Evolutionary conservation across 2,329 filamentous ascomycete species (phyloP), one percentile per base, ranked within the genome.

Genomic region (Fusarium dimerum): DNA sequence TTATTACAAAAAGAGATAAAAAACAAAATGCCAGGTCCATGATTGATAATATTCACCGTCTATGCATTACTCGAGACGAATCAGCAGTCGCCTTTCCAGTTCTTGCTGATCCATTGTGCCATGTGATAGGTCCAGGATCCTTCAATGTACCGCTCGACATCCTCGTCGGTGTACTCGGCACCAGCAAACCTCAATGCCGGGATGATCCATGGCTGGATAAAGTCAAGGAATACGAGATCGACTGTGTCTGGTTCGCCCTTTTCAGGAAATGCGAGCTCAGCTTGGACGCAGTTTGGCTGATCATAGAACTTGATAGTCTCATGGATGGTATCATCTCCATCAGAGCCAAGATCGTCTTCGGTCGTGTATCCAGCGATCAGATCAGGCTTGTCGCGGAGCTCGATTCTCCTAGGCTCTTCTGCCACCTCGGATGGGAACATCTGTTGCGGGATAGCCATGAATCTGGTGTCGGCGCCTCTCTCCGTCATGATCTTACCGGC

Each of bases 251-350:
- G 89, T 15, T 82, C 76, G 6, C 68, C 78, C 6, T 70, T 73
- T 10, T 72, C 63, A 2, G 86, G 80, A 62, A 95, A 89, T 2
- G 72, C 77, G 60, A 88, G 80, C 52, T 83, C 73, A 1, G 87
- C 77, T 68, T 93, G 88, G 51, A 99, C 83, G 68, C 86, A 90
- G 70, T 97, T 97, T 7, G 94, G 93, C 6, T 93, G 83, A 2
- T 75, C 70, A 71, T 92, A 93, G 68, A 89, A 92, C 32, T 80
- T 77, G 58, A 97, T 85, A 1, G 82, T 78, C 15, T 83, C 77
- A 69, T 97, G 94, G 2, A 95, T 71, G 0, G 93, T 96, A 67
- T 99, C 94, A 67, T 99, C 94, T 40, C 94, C 94, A 60, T 96
- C 90, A 5, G 74, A 73, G 45, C 92, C 91, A 6, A 85, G 82